Percentiles rank a stretch among this genome's conserved stretches.
These are phyloP conservation scores for Lactarius quietus DNA, from an alignment of 768 basidiomycete species.

Conservation along the genomic window DNA sequence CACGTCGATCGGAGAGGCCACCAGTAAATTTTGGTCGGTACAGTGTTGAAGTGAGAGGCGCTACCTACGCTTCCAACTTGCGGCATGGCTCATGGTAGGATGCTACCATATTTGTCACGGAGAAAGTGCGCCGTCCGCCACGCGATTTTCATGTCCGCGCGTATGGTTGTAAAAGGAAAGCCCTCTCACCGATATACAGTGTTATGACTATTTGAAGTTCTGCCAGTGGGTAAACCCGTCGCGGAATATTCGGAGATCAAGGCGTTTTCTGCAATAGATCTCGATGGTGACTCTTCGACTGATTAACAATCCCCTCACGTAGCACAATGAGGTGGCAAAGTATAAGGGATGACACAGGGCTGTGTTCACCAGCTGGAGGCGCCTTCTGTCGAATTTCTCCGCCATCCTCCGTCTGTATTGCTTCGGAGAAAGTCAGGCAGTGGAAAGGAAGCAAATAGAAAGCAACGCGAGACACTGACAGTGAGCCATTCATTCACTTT, in stretches of 20 bases:
- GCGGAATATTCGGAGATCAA: not conserved
- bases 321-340: not conserved
- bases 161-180: not conserved
- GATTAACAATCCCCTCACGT: not conserved
- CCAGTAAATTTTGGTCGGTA: not conserved
- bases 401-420: not conserved
- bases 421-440: conserved; percentile 11
- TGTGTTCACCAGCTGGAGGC: not conserved
- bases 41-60: not conserved
- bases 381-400: not conserved
- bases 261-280: not conserved
- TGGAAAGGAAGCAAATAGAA: conserved; percentile 1
- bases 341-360: not conserved
- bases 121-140: not conserved
- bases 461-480: not conserved
- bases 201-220: not conserved
- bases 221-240: not conserved
- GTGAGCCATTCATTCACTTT: not conserved
- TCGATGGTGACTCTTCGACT: not conserved
- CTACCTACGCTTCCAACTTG: not conserved
- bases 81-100: not conserved
- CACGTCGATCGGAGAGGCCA: not conserved
- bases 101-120: not conserved
- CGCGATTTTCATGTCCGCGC: conserved; percentile 1
- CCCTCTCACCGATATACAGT: conserved; percentile 1